Evolutionary conservation across 345 rosid species (phyloP).

Genomic region (Euphorbia peplus): DNA sequence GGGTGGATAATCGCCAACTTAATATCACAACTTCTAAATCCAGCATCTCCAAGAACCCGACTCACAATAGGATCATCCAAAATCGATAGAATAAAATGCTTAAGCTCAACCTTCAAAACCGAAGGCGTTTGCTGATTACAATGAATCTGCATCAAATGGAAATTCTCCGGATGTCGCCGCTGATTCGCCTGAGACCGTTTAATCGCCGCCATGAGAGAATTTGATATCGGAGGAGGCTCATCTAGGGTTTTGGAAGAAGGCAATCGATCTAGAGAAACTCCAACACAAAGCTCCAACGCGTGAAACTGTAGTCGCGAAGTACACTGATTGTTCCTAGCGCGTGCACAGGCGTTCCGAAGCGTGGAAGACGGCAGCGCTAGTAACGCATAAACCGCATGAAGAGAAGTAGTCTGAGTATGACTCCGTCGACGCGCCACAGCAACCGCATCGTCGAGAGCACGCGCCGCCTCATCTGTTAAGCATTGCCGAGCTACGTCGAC

Average conservation of each 20-base stretch:
- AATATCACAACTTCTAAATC: constrained; percentile 61
- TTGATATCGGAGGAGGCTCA: constrained; percentile 66
- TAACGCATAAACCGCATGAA: constrained; percentile 62
- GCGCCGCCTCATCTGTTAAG: constrained; percentile 63
- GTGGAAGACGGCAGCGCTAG: constrained; percentile 47
- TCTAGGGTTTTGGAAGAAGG: constrained; percentile 40
- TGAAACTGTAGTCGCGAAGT: constrained; percentile 56
- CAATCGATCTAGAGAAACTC: constrained; percentile 59
- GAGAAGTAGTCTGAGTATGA: constrained; percentile 68
- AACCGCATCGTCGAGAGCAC: constrained; percentile 62
- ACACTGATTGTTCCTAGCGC: constrained; percentile 38
- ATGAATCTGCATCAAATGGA: constrained; percentile 47
- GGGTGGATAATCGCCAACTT: constrained; percentile 62
- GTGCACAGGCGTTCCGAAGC: constrained; percentile 63
- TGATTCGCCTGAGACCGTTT: constrained; percentile 94
- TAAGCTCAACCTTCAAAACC: constrained; percentile 58
- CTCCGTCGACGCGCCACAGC: constrained; percentile 62
- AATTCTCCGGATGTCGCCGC: constrained; percentile 75
- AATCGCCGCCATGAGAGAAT: constrained; percentile 96
- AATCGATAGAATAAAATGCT: constrained; percentile 52
- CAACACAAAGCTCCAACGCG: constrained; percentile 59
- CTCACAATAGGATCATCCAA: constrained; percentile 74
- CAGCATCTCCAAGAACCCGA: constrained; percentile 62
- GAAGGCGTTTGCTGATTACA: constrained; percentile 37
- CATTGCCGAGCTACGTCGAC: constrained; percentile 55